These are phyloP conservation scores for Mycena alexandri DNA, from an alignment of 768 basidiomycete genomes.

Conservation along the genomic window DNA sequence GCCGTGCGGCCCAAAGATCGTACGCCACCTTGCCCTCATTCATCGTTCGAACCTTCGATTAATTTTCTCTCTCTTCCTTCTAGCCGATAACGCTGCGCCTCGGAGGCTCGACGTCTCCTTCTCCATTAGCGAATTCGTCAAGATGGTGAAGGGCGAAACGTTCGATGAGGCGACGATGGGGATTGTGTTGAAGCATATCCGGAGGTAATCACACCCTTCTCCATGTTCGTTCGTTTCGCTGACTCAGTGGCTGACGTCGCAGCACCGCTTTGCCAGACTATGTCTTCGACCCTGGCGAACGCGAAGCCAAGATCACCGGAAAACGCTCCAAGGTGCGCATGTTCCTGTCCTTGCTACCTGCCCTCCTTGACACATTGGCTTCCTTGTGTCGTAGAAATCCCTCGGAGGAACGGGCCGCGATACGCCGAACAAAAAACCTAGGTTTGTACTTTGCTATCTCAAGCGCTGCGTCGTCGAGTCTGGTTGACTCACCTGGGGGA, in stretches of 20 bases:
- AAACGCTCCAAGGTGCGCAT: conserved; percentile 64
- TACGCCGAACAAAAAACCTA: conserved; percentile 27
- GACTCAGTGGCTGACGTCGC: background rate
- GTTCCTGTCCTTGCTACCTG: conserved; percentile 35
- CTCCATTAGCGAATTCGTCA: conserved; percentile 79
- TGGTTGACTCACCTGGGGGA: too few species aligned
- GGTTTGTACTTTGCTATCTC: conserved; percentile 1
- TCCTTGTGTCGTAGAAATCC: conserved; percentile 10
- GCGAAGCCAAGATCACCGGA: conserved; percentile 61
- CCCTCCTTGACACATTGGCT: background rate
- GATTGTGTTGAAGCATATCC: conserved; percentile 74
- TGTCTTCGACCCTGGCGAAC: conserved; percentile 73
- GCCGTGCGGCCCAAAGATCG: conserved; percentile 91
- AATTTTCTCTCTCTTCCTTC: background rate
- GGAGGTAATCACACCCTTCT: background rate
- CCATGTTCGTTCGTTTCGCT: background rate
- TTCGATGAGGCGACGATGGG: conserved; percentile 81
- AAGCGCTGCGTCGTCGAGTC: too few species aligned
- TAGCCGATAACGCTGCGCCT: conserved; percentile 3
- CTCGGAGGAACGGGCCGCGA: conserved; percentile 16
- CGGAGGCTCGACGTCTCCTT: conserved; percentile 69
- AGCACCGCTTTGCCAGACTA: conserved; percentile 72
- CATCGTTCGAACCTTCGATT: background rate
- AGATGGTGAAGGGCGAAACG: conserved; percentile 77
- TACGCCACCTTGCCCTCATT: conserved; percentile 51